phyloP scores from a whole-genome alignment of 805 yeast genomes.

The Barnettozyma vustinii region DNA sequence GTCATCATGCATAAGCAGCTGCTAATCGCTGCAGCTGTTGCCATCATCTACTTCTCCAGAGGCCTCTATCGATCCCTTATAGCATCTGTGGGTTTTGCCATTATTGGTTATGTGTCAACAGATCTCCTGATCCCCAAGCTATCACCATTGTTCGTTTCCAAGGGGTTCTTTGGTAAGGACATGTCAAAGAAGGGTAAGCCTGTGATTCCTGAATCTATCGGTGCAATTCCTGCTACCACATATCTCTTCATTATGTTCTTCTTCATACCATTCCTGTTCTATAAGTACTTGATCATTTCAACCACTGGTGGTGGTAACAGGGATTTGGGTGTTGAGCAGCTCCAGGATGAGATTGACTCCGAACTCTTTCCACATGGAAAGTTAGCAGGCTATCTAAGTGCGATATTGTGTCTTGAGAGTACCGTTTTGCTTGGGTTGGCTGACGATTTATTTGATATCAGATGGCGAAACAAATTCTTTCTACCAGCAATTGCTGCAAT shows the following conservation, averaged over 20 bases:
- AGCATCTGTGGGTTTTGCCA: conserved; percentile 60
- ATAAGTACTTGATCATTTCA: conserved; percentile 58
- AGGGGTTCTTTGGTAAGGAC: conserved; percentile 86
- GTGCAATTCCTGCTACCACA: conserved; percentile 80
- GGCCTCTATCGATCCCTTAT: conserved; percentile 22
- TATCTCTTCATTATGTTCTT: conserved; percentile 77
- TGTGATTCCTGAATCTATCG: conserved; percentile 83
- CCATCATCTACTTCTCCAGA: conserved; percentile 16
- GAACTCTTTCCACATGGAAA: conserved; percentile 69
- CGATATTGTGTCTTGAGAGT: conserved; percentile 75
- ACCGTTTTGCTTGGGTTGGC: conserved; percentile 83
- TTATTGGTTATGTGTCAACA: conserved; percentile 61
- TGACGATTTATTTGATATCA: conserved; percentile 90
- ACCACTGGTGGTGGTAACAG: conserved; percentile 58
- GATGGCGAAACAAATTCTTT: conserved; percentile 97
- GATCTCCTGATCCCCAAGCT: conserved; percentile 60
- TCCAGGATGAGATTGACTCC: conserved; percentile 5
- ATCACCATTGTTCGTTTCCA: conserved; percentile 58
- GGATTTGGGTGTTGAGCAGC: conserved; percentile 29
- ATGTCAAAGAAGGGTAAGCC: conserved; percentile 72
- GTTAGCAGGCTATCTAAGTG: conserved; percentile 81
- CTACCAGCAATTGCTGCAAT: conserved; percentile 92
- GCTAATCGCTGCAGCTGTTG: conserved; percentile 9
- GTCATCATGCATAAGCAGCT: conserved; percentile 1
- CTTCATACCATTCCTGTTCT: conserved; percentile 84